Evolutionary conservation across 208 protist genomes (phyloP).

Genomic region (Vickermania ingenoplastis): DNA sequence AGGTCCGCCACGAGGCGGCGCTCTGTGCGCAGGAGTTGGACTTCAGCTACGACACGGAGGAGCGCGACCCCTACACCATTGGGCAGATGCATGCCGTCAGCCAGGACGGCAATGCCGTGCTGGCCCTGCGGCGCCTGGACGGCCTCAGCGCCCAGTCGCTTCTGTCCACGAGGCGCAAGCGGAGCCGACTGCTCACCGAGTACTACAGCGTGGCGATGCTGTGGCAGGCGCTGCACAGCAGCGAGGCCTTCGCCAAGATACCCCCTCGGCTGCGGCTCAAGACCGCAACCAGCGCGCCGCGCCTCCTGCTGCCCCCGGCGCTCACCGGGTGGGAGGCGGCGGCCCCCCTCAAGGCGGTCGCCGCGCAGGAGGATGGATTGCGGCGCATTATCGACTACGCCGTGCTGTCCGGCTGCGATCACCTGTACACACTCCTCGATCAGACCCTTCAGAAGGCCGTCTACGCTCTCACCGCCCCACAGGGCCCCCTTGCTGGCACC

Average conservation of each 20-base stretch:
- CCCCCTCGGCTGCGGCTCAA: not conserved
- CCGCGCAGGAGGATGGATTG: slow-evolving; percentile 1
- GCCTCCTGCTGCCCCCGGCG: too few species aligned
- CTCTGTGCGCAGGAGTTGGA: slow-evolving; percentile 53
- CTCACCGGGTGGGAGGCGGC: too few species aligned
- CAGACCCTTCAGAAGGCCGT: not conserved
- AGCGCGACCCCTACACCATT: slow-evolving; percentile 27
- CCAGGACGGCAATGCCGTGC: not conserved
- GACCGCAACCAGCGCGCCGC: not conserved
- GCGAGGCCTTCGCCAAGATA: not conserved
- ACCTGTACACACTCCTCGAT: slow-evolving; percentile 9
- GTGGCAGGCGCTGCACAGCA: not conserved
- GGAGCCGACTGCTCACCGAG: not conserved
- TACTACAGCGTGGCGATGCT: not conserved
- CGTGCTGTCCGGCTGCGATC: slow-evolving; percentile 13
- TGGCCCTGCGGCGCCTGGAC: slow-evolving; percentile 11
- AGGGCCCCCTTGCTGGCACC: not conserved
- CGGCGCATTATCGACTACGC: slow-evolving; percentile 11
- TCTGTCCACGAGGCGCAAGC: not conserved
- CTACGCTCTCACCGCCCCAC: not conserved
- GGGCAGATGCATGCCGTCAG: not conserved
- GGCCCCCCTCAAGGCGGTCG: not conserved
- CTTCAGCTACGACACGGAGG: slow-evolving; percentile 45
- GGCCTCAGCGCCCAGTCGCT: slow-evolving; percentile 14
- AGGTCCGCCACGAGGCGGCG: slow-evolving; percentile 3